These are phyloP conservation scores for Spirogloea muscicola DNA, from an alignment of 139 green algal genomes.

Conservation along the genomic window DNA sequence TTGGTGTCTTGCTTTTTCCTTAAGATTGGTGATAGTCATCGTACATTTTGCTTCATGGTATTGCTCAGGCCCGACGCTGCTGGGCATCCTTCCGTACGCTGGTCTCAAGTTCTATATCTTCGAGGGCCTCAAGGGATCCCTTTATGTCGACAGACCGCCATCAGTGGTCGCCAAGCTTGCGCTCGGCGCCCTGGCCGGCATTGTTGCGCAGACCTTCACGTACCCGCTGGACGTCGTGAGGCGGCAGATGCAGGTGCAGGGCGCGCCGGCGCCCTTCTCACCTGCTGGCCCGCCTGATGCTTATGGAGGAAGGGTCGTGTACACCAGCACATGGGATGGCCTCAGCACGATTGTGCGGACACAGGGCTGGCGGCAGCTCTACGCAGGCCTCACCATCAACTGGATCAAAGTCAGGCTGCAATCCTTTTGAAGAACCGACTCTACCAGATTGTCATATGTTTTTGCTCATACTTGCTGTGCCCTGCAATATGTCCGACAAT, in stretches of 20 bases:
- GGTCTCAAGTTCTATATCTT: slow-evolving; percentile 92
- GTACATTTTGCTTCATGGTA: slow-evolving; percentile 12
- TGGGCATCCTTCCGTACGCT: slow-evolving; percentile 89
- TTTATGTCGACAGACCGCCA: slow-evolving; percentile 46
- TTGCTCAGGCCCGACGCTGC: slow-evolving; percentile 63
- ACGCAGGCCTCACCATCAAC: slow-evolving; percentile 78
- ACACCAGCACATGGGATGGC: slow-evolving; percentile 54
- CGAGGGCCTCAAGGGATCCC: slow-evolving; percentile 67
- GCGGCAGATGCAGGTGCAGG: slow-evolving; percentile 74
- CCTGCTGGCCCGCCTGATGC: neutral
- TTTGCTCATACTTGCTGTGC: too few relatives aligned
- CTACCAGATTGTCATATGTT: too few relatives aligned
- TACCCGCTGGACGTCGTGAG: slow-evolving; percentile 87
- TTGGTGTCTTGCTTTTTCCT: too few relatives aligned
- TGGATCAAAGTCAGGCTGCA: slow-evolving; percentile 97
- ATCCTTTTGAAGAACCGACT: too few relatives aligned
- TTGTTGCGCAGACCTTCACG: slow-evolving; percentile 80
- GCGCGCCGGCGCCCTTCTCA: neutral
- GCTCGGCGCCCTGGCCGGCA: slow-evolving; percentile 73
- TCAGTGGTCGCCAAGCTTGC: slow-evolving; percentile 69
- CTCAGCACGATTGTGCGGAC: slow-evolving; percentile 49
- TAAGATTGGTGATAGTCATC: too few relatives aligned
- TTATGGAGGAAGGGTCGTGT: neutral
- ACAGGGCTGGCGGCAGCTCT: slow-evolving; percentile 60
- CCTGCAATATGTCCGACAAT: too few relatives aligned